phyloP scores from a whole-genome alignment of 2,329 filamentous ascomycete genomes.

The Fusarium ambrosium region DNA sequence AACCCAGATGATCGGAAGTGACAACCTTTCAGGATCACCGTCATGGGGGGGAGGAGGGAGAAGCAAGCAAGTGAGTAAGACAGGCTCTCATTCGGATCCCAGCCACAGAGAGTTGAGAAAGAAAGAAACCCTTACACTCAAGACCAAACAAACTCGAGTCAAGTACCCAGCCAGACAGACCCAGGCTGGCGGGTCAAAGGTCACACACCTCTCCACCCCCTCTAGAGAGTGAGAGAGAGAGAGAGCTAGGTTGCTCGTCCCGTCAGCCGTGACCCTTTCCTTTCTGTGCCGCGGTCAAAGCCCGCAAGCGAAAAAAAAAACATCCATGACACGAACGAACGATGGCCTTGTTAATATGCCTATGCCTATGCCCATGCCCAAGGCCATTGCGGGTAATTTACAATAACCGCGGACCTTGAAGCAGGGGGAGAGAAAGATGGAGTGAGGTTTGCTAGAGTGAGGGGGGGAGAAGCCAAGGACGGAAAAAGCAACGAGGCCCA shows the following conservation, averaged over 20 bases:
- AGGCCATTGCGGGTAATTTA: background rate
- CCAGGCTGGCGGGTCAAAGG: conserved; percentile 28
- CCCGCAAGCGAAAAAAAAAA: background rate
- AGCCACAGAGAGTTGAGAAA: background rate
- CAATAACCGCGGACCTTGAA: background rate
- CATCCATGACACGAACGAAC: background rate
- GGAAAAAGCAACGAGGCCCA: conserved; percentile 13
- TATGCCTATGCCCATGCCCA: background rate
- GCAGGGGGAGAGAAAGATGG: background rate
- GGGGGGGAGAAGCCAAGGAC: background rate
- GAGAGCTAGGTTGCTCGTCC: background rate
- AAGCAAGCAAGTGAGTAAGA: background rate
- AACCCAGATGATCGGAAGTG: conserved; percentile 26
- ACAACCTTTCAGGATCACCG: conserved; percentile 8
- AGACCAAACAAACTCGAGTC: background rate
- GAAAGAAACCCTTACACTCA: background rate
- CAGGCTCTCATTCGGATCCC: background rate
- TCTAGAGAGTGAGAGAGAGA: no score
- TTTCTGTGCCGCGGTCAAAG: background rate
- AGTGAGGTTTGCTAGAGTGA: background rate
- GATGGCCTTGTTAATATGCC: background rate
- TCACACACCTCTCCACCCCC: background rate
- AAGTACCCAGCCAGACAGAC: conserved; percentile 8
- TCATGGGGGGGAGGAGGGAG: background rate
- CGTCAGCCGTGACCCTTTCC: background rate